These are phyloP conservation scores for Poa annua DNA, from an alignment of 176 grass and related monocot species.

Conservation along the genomic window DNA sequence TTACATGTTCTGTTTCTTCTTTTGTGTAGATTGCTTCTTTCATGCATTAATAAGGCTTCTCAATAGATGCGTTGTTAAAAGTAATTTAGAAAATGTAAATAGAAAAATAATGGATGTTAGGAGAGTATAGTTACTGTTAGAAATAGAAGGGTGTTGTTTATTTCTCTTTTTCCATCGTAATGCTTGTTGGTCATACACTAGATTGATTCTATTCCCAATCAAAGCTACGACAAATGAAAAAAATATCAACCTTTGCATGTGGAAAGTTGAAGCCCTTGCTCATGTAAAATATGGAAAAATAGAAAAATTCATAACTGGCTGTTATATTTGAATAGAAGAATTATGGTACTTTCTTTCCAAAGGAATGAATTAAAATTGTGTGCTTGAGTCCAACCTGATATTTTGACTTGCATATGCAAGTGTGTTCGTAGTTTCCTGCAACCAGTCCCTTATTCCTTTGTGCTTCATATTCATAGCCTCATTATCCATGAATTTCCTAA, in stretches of 20 bases:
- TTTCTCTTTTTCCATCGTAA: not conserved
- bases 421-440: not conserved
- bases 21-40: slow-evolving; percentile 2
- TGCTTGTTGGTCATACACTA: not conserved
- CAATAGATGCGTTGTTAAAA: not conserved
- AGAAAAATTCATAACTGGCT: not conserved
- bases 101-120: not conserved
- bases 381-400: not conserved
- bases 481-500: not conserved
- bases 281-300: not conserved
- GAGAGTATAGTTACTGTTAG: not conserved
- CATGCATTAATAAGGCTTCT: not conserved
- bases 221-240: not conserved
- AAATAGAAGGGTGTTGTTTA: not conserved
- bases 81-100: not conserved
- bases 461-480: not conserved
- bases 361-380: not conserved
- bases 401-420: not conserved
- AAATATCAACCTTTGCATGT: not conserved
- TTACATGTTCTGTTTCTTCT: not conserved
- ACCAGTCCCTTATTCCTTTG: not conserved
- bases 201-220: not conserved
- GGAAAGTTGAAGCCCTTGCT: not conserved
- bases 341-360: not conserved
- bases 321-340: not conserved